Conservation (phyloP, 495 filamentous ascomycete genomes). For the Aspergillus indologenus region DNA sequence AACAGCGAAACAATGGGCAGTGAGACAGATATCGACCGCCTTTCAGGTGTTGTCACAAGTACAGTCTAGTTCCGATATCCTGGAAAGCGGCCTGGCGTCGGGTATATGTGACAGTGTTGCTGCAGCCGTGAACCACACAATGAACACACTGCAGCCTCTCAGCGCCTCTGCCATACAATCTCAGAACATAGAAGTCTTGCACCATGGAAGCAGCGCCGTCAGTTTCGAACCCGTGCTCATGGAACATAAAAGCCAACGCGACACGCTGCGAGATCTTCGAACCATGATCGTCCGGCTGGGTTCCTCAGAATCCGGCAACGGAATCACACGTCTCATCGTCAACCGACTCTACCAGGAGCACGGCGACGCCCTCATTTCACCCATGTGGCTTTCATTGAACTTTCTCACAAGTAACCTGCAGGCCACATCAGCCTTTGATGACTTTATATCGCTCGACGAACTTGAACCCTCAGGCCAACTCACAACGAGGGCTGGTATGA, state of each 20-base stretch:
- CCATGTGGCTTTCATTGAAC: constrained; percentile 79
- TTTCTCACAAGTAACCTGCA: constrained; percentile 56
- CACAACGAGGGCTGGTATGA: constrained; percentile 51
- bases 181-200: constrained; percentile 27
- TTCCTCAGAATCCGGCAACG: constrained; percentile 36
- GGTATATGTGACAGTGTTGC: constrained; percentile 48
- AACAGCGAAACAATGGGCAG: constrained; percentile 62
- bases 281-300: constrained; percentile 43
- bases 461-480: constrained; percentile 30
- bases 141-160: constrained; percentile 29
- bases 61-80: constrained; percentile 63
- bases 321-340: constrained; percentile 56
- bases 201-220: constrained; percentile 20
- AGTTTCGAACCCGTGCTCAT: constrained; percentile 63
- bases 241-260: constrained; percentile 60
- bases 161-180: constrained; percentile 16
- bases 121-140: constrained; percentile 33
- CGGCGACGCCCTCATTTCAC: constrained; percentile 58
- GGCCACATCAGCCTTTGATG: constrained; percentile 53
- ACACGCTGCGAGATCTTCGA: constrained; percentile 52
- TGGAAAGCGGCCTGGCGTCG: constrained; percentile 64
- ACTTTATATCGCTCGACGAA: constrained; percentile 55
- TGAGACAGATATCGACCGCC: constrained; percentile 69
- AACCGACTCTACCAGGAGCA: constrained; percentile 53
- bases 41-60: constrained; percentile 65